phyloP scores from a whole-genome alignment of 257 asterid species.

The Rauvolfia tetraphylla region DNA sequence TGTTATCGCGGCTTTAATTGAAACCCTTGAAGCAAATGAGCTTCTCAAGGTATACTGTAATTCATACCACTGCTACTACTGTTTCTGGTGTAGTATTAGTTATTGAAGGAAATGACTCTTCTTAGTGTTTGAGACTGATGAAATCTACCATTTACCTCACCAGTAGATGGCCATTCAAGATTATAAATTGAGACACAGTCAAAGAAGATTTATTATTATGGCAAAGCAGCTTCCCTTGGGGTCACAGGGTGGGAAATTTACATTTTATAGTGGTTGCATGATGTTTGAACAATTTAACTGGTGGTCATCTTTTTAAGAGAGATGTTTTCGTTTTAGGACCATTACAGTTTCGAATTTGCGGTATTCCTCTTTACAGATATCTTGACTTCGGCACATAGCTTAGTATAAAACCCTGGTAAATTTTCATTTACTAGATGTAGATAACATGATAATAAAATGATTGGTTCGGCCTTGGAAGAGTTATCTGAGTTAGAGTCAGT shows the following conservation, averaged over 20 bases:
- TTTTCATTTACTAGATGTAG: neutral
- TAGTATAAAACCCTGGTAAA: neutral
- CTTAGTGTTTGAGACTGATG: neutral
- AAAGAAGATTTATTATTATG: neutral
- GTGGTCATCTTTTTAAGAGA: neutral
- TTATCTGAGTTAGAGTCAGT: too few relatives aligned
- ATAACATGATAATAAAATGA: neutral
- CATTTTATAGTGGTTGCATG: neutral
- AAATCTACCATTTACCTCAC: neutral
- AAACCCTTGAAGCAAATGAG: constrained; percentile 91
- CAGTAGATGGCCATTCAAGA: neutral
- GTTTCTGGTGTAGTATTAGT: neutral
- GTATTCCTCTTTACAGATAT: too few relatives aligned
- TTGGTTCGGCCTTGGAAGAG: neutral
- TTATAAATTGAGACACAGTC: neutral
- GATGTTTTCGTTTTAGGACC: too few relatives aligned
- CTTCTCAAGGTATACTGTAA: constrained; percentile 65
- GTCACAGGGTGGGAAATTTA: neutral
- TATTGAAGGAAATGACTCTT: neutral
- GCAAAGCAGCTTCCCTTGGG: too few relatives aligned
- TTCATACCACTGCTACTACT: neutral
- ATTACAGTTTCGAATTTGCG: too few relatives aligned
- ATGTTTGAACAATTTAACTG: neutral
- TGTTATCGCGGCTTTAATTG: constrained; percentile 63
- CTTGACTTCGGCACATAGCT: too few relatives aligned